A percentile compares a stretch with the other conserved stretches of the same genome.
Conservation (phyloP, 2,329 filamentous ascomycete species). For the Fusarium concolor region DNA sequence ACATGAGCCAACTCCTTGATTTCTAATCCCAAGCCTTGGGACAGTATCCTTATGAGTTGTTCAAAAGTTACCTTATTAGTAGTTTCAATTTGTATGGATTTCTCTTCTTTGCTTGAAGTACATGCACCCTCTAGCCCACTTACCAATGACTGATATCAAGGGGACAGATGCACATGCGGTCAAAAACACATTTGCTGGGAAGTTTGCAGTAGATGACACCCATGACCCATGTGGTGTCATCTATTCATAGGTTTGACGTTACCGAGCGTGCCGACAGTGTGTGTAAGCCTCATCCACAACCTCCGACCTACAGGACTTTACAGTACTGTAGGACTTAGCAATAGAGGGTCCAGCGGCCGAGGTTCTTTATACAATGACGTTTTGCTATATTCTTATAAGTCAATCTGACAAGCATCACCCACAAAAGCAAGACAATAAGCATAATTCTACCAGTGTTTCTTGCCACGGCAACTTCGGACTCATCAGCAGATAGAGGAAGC, state of each 20-base stretch:
- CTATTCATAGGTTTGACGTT: not conserved
- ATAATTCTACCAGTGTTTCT: conserved; percentile 5
- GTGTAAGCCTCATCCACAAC: conserved; percentile 23
- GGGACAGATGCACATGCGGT: not conserved
- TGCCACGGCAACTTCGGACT: conserved; percentile 39
- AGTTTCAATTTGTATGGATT: too few species aligned
- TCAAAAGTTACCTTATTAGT: too few species aligned
- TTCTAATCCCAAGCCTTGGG: too few species aligned
- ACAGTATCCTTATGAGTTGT: too few species aligned
- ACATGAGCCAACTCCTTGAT: too few species aligned
- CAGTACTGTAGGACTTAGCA: not conserved
- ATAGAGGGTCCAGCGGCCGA: not conserved
- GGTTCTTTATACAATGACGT: conserved; percentile 25
- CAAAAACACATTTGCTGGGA: not conserved
- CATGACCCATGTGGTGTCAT: not conserved
- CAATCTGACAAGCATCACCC: conserved; percentile 3
- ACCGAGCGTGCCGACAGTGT: conserved; percentile 23
- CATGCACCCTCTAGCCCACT: too few species aligned
- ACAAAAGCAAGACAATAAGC: conserved; percentile 15
- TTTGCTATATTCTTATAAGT: conserved; percentile 7
- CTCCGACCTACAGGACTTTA: not conserved
- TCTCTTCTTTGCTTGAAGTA: too few species aligned
- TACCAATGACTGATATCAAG: not conserved
- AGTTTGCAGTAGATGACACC: not conserved
- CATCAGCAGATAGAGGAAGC: not conserved